Evolutionary conservation across 73 alveolate species (phyloP), one percentile per base, ranked within the genome.

Genomic region (Tetrahymena thermophila): DNA sequence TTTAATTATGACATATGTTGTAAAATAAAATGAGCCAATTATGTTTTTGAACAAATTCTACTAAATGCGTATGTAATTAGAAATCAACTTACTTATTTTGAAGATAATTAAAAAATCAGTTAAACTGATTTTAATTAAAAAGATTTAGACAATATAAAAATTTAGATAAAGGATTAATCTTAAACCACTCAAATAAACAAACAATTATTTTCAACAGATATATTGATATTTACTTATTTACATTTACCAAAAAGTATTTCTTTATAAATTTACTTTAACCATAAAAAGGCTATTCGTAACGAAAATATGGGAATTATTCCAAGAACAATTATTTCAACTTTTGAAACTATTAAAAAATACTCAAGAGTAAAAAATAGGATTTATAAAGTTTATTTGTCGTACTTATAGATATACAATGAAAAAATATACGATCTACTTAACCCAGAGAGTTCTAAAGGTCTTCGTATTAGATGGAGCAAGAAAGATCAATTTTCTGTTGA

Each of bases 371-470:
- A 83, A 28, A 15, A 84, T 38, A 35, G 85, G 93, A 97, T 95
- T 71, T 94, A 93, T 57, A 96, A 96, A 37, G 98, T 98, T 15
- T 98, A 96, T 93, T 95, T 96, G 34, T 96, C 98, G 31, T 98
- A 96, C 93, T 94, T 98, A 16, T 97, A 98, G 96, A 96, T 98
- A 0, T 98, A 98, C 85, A 97, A 97, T 94, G 99, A 98, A 94
- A 98, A 98, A 94, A 98, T 98, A 17, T 98, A 93, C 93, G 99
- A 98, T 95, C 85, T 98, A 44, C 98, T 98, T 95, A 97, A 97
- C 13, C 94, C 95, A 93, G 93, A 56, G 25, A 35, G 35, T 6
- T 95, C 95, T 10, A 55, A 50, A 43, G 98, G 98, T 21, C 95
- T 97, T n/a, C 95, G 96, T 89, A 96, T 98, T 44, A 97, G 99